phyloP scores from a whole-genome alignment of 805 yeast species.

The Brettanomyces custersianus region DNA sequence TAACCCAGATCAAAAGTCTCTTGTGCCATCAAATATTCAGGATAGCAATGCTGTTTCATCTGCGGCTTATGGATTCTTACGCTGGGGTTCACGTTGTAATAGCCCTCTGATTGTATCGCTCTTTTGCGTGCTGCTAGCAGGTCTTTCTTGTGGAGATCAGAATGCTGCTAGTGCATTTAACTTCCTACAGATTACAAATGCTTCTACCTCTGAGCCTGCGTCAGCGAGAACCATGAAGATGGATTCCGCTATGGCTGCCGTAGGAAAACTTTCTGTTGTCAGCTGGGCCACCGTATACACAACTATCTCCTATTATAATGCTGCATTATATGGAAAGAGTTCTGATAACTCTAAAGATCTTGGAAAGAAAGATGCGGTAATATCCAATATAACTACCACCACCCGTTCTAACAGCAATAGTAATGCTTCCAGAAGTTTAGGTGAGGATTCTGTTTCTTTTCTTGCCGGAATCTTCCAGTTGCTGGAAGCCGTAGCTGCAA shows the following conservation, averaged over 20 bases:
- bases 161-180: conserved; percentile 44
- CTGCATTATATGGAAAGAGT: conserved; percentile 10
- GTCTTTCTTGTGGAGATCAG: conserved; percentile 54
- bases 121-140: conserved; percentile 69
- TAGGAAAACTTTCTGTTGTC: conserved; percentile 21
- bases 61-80: conserved; percentile 61
- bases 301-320: conserved; percentile 24
- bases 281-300: conserved; percentile 30
- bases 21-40: no score
- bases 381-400: neutral
- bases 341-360: neutral
- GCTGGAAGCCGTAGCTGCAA: conserved; percentile 41
- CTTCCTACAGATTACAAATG: conserved; percentile 31
- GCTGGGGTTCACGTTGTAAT: conserved; percentile 77
- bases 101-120: conserved; percentile 78
- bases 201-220: conserved; percentile 7
- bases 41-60: no score
- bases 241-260: conserved; percentile 11
- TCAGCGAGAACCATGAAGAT: conserved; percentile 6
- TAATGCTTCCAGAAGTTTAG: conserved; percentile 38
- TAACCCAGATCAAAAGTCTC: no score
- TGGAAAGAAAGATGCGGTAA: conserved; percentile 6
- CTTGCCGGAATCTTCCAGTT: conserved; percentile 67
- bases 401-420: neutral
- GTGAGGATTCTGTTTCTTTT: conserved; percentile 72